Conservation (phyloP, 768 basidiomycete species). For the Leucogyrophana mollusca region DNA sequence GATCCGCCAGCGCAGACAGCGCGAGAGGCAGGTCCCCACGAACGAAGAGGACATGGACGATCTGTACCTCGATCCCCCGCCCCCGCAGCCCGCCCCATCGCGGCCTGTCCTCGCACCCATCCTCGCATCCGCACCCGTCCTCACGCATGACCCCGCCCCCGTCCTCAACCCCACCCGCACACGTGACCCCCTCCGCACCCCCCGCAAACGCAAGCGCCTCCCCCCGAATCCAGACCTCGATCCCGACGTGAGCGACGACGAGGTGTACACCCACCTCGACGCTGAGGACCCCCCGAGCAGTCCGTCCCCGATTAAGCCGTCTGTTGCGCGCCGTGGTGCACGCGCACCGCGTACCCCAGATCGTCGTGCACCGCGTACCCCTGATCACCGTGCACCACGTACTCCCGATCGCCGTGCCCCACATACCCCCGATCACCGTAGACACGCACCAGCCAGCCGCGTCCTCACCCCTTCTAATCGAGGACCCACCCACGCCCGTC, state of each 20-base stretch:
- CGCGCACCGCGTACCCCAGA: too few species aligned
- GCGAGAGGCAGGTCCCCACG: conserved; percentile 31
- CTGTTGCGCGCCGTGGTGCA: too few species aligned
- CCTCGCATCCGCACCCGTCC: conserved; percentile 3
- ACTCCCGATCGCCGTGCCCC: too few species aligned
- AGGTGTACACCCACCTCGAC: too few species aligned
- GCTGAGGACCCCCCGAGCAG: conserved; percentile 17
- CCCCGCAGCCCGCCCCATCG: conserved; percentile 16
- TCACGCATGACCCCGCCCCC: too few species aligned
- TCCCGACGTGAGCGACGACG: too few species aligned
- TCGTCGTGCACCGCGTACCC: too few species aligned
- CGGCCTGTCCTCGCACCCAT: conserved; percentile 18
- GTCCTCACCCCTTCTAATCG: too few species aligned
- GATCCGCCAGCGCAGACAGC: conserved; percentile 38
- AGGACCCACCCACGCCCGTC: too few species aligned
- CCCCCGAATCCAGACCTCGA: conserved; percentile 5
- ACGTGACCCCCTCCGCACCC: conserved; percentile 28
- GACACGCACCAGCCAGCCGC: too few species aligned
- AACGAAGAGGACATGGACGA: conserved; percentile 31
- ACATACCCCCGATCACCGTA: too few species aligned
- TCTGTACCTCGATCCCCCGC: conserved; percentile 30
- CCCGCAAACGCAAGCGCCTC: conserved; percentile 25
- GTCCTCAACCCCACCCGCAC: conserved; percentile 1
- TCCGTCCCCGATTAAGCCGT: conserved; percentile 31
- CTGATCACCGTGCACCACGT: too few species aligned